Percentiles rank a stretch among this genome's conserved stretches.
Evolutionary conservation across 768 basidiomycete species (phyloP).

Genomic region (Amanita polypyramis): DNA sequence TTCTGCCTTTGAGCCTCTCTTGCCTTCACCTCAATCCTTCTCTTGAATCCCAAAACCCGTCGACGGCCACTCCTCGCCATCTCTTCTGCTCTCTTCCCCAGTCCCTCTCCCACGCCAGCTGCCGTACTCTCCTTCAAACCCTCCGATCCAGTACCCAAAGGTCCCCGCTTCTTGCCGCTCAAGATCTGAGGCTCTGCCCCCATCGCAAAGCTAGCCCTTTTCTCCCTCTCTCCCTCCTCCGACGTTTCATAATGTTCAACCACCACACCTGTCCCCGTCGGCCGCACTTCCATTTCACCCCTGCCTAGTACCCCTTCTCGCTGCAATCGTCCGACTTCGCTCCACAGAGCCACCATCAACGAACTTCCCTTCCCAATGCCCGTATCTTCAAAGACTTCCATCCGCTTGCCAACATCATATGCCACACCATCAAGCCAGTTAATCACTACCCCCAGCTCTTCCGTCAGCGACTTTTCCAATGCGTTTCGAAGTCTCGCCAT

Average conservation of each 20-base stretch:
- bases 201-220: constrained; percentile 40
- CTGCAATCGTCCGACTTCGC: constrained; percentile 52
- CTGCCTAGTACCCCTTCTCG: constrained; percentile 23
- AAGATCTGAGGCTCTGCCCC: constrained; percentile 70
- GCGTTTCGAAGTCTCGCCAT: constrained; percentile 46
- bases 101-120: constrained; percentile 13
- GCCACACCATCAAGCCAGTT: constrained; percentile 46
- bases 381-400: constrained; percentile 55
- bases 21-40: constrained; percentile 31
- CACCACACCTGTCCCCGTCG: constrained; percentile 57
- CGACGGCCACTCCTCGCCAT: constrained; percentile 17
- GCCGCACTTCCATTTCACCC: constrained; percentile 32
- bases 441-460: constrained; percentile 40
- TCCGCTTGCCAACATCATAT: constrained; percentile 47
- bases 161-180: constrained; percentile 56
- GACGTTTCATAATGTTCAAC: constrained; percentile 32
- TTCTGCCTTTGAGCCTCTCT: constrained; percentile 21
- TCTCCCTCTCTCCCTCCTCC: constrained; percentile 14
- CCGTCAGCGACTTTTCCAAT: constrained; percentile 45
- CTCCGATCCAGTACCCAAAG: constrained; percentile 43
- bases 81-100: constrained; percentile 9
- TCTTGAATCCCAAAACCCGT: constrained; percentile 31
- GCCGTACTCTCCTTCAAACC: constrained; percentile 24
- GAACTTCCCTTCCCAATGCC: constrained; percentile 41
- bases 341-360: constrained; percentile 55